Base-by-base conservation (phyloP, 2,329 filamentous ascomycete genomes). In the Monilinia fructicola region DNA sequence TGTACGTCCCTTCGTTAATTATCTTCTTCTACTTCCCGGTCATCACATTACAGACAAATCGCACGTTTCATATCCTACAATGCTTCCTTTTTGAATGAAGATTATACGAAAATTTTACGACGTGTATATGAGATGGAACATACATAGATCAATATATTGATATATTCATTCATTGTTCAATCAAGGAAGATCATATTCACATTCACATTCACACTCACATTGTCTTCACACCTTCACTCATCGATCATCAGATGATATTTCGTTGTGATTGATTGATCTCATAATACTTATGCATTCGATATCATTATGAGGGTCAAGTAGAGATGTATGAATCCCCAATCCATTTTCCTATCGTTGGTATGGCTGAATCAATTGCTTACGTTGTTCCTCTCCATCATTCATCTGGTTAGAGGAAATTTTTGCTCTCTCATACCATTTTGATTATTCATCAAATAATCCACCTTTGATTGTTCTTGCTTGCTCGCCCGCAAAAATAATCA, bases 381-480 rank as follows among this genome's bases (percentile, higher is more conserved):
- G 31, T 7, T 6, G 3, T 35, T 2, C 26, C 58, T 50, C 28
- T 50, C 14, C 58, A 50, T 28, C 44, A 38, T 50, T 50, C 58
- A 60, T 60, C 58, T 38, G 28, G 38, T 50, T 21, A 50, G 28
- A 50, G 26, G 3, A 23, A 26, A 31, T 26, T 60, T 23, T n/a
- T 10, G 23, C 23, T 42, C 9, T 28, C 21, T n/a, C 56, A 38
- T 18, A 44, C 14, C 46, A n/a, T 38, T n/a, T 42, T 21, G 31
- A 28, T 23, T 53, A 23, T 53, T 53, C 59, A 40, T n/a, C 23
- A 42, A 62, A 40, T 38, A 54, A 23, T 53, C 46, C n/a, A 50
- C 11, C 46, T 28, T 31, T 54, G 28, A 3, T 40, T 21, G 23
- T 10, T 62, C 42, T 50, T 60, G 31, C 58, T 50, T 60, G 58